Conservation (phyloP, 23 red algal genomes). For the Chondrus crispus region DNA sequence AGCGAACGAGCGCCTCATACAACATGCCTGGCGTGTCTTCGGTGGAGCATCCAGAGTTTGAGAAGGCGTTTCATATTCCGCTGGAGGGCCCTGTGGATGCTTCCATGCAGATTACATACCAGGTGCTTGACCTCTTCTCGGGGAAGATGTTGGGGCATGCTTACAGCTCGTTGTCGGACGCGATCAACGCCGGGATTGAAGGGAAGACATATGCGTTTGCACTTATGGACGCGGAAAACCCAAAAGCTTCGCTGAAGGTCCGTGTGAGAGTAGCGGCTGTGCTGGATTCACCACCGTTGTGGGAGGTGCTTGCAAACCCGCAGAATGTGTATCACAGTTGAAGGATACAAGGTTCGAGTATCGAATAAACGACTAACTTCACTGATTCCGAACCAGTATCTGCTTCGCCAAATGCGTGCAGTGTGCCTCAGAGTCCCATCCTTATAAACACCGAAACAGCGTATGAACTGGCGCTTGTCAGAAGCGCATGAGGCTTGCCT, state of each 20-base stretch:
- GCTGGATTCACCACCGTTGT: conserved; percentile 38
- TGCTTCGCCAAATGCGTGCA: background rate
- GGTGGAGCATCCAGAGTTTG: conserved; percentile 54
- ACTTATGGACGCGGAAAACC: conserved; percentile 9
- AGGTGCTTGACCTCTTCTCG: conserved; percentile 30
- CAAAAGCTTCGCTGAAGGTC: conserved; percentile 17
- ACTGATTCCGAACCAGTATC: background rate
- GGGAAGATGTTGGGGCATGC: conserved; percentile 35
- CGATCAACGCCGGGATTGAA: background rate
- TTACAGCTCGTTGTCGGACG: conserved; percentile 48
- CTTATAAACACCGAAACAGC: background rate
- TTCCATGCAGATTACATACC: conserved; percentile 21
- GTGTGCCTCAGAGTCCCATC: background rate
- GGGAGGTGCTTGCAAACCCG: conserved; percentile 28
- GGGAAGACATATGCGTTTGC: conserved; percentile 43
- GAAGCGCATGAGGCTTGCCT: background rate
- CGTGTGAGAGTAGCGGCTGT: conserved; percentile 27
- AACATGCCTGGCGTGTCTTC: conserved; percentile 19
- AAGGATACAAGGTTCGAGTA: background rate
- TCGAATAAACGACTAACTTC: background rate
- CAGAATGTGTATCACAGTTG: background rate
- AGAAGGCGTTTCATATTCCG: conserved; percentile 39
- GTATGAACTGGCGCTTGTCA: background rate
- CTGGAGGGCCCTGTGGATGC: conserved; percentile 27
- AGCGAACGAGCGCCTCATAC: conserved; percentile 26